Conservation (phyloP, 2,329 filamentous ascomycete species). For the Penicillium sp. region DNA sequence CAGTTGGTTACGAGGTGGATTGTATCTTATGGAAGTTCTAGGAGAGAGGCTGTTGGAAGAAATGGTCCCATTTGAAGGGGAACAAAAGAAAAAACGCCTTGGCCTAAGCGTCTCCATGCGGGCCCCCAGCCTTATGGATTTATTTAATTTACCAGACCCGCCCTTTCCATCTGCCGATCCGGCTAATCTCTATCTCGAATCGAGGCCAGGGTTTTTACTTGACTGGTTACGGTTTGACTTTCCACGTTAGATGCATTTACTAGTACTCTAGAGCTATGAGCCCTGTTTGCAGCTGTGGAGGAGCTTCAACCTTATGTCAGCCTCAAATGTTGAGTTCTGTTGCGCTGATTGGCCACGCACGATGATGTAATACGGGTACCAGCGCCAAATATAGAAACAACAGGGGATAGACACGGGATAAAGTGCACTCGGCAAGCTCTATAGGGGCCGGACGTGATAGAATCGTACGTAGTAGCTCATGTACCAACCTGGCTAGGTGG, state of each 20-base stretch:
- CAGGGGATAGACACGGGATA: not conserved
- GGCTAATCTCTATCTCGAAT: not conserved
- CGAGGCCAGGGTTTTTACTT: not conserved
- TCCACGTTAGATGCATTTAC: not conserved
- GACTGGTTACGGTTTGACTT: not conserved
- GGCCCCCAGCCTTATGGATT: slow-evolving; percentile 24
- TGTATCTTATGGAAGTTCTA: not conserved
- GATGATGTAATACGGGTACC: not conserved
- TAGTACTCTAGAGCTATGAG: not conserved
- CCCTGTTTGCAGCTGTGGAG: not conserved
- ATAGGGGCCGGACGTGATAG: not conserved
- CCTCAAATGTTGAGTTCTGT: not conserved
- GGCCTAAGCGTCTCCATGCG: slow-evolving; percentile 23
- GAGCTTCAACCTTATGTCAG: not conserved
- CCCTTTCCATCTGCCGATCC: not conserved
- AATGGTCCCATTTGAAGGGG: not conserved
- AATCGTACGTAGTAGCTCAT: no score
- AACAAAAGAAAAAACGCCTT: slow-evolving; percentile 17
- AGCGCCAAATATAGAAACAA: slow-evolving; percentile 5
- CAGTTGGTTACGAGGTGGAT: not conserved
- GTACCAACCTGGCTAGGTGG: no score
- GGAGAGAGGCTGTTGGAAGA: not conserved
- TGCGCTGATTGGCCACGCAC: not conserved
- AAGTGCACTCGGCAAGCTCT: not conserved
- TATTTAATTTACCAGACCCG: slow-evolving; percentile 8